A percentile compares a stretch with the other conserved stretches of the same genome.
Conservation (phyloP, 495 filamentous ascomycete genomes). For the Glarea lozoyensis region DNA sequence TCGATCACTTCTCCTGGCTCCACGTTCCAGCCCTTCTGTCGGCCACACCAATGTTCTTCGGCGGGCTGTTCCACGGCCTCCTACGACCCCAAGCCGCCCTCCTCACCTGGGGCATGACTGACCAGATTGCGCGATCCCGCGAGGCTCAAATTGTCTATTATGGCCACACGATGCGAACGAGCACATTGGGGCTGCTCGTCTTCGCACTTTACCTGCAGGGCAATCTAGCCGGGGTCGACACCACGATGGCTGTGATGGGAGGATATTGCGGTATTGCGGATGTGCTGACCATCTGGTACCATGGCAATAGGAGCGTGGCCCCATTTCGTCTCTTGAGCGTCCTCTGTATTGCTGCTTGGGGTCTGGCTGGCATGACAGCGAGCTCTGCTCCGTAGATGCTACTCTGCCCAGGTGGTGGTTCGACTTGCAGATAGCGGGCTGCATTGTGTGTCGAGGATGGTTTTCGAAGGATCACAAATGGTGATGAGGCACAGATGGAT, state of each 20-base stretch:
- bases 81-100: slow-evolving; percentile 23
- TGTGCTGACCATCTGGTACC: slow-evolving; percentile 26
- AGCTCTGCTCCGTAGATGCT: slow-evolving; percentile 1
- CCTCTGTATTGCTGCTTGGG: slow-evolving; percentile 20
- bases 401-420: background rate
- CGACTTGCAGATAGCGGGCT: background rate
- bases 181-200: slow-evolving; percentile 21
- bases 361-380: slow-evolving; percentile 23
- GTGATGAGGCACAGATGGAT: background rate
- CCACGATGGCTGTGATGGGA: slow-evolving; percentile 24
- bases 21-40: slow-evolving; percentile 26
- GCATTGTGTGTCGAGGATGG: background rate
- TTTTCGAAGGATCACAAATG: background rate
- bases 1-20: slow-evolving; percentile 10
- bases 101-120: slow-evolving; percentile 26
- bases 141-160: slow-evolving; percentile 23
- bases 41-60: slow-evolving; percentile 23
- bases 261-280: slow-evolving; percentile 23
- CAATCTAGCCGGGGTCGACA: slow-evolving; percentile 22
- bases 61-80: slow-evolving; percentile 22
- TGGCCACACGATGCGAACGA: slow-evolving; percentile 22
- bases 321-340: slow-evolving; percentile 25
- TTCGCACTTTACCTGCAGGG: slow-evolving; percentile 22
- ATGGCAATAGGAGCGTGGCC: slow-evolving; percentile 22
- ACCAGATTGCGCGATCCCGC: slow-evolving; percentile 20